These are phyloP conservation scores for Lachancea mirantina DNA, from an alignment of 805 yeast genomes.

Conservation along the genomic window DNA sequence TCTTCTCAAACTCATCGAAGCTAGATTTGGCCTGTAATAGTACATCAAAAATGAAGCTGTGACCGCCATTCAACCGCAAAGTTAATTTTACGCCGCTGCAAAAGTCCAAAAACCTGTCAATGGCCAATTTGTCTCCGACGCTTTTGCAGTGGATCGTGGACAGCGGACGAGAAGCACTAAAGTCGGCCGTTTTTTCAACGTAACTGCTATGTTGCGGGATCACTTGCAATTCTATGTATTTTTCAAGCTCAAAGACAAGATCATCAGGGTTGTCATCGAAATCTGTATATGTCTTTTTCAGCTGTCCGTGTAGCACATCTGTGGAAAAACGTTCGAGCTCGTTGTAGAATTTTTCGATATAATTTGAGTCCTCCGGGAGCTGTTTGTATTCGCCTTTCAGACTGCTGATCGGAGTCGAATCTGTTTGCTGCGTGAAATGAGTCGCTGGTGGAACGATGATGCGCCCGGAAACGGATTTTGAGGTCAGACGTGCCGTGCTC, in stretches of 20 bases:
- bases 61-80: slow-evolving; percentile 48
- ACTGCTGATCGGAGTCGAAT: too few relatives aligned
- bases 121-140: slow-evolving; percentile 15
- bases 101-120: slow-evolving; percentile 32
- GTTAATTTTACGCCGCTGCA: slow-evolving; percentile 38
- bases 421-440: slow-evolving; percentile 9
- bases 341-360: slow-evolving; percentile 42
- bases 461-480: slow-evolving; percentile 16
- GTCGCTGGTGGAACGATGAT: slow-evolving; percentile 19
- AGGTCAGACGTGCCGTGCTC: too few relatives aligned
- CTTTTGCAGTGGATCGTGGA: slow-evolving; percentile 11
- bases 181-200: not conserved
- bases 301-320: slow-evolving; percentile 15
- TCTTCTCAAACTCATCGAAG: slow-evolving; percentile 39
- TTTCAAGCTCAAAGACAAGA: slow-evolving; percentile 34
- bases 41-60: slow-evolving; percentile 51
- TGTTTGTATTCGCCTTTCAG: slow-evolving; percentile 36
- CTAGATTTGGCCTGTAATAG: slow-evolving; percentile 42
- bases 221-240: slow-evolving; percentile 31
- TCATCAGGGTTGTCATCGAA: slow-evolving; percentile 35
- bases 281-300: slow-evolving; percentile 32
- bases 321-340: slow-evolving; percentile 29
- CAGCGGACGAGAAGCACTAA: slow-evolving; percentile 3
- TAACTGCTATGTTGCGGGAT: slow-evolving; percentile 17
- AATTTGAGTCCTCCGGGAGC: slow-evolving; percentile 47